Base-by-base conservation (phyloP, 2,329 filamentous ascomycete genomes). In the Podosphaera aphanis region DNA sequence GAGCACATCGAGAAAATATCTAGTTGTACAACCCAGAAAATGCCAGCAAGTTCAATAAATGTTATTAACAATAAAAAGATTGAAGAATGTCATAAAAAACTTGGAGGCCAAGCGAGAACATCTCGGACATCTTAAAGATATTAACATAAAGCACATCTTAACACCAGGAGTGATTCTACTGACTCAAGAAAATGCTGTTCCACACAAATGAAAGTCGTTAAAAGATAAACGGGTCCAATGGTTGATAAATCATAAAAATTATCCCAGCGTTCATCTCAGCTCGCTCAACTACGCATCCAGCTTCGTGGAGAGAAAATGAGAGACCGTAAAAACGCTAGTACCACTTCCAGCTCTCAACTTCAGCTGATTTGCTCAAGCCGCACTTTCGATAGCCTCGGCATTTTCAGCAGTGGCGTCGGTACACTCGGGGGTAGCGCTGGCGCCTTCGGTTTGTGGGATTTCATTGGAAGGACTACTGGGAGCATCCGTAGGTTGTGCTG, bases 401-500 rank as follows among this genome's bases (percentile, higher is more conserved):
- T 29, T 29, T 6, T 29, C 25, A 29, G 11, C 25, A 29, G 25
- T 29, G 15, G 7, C 33, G n/a, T 20, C 19, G 11, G 11, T 13
- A 43, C 20, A 6, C 5, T 16, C 18, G 29, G 5, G 15, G 20
- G 15, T 16, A 21, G 11, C 10, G 15, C 19, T 27, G 47, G 60
- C 49, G 49, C 23, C 23, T 16, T 62, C 59, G 50, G 70, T 64
- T 55, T 64, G 56, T 47, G 58, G 55, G 23, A 60, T 51, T 83
- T 53, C 77, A 49, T 55, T 54, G 48, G 53, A 50, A 50, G 53
- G 53, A 49, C 53, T 54, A 48, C 58, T 56, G 42, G 53, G 49
- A 47, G 56, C 62, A 45, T 69, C 66, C 47, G 63, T 62, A 48
- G 62, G 11, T 52, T 66, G 67, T 48, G 67, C 63, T 56, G 70